Evolutionary conservation across 805 yeast genomes (phyloP).

Genomic region (Yueomyces sp.): DNA sequence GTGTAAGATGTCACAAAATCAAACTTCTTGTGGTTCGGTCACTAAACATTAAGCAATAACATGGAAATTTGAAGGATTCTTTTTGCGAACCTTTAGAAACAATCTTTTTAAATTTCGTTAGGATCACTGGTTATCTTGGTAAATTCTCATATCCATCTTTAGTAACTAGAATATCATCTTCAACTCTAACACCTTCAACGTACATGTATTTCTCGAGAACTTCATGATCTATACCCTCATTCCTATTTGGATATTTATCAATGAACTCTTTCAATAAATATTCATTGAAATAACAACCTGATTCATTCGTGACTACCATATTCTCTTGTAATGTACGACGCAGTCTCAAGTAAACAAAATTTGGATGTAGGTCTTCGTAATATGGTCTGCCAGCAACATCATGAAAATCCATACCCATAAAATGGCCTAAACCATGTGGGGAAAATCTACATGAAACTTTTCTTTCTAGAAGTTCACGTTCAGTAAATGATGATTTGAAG

Average conservation of each 20-base stretch:
- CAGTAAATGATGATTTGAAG: slow-evolving; percentile 42
- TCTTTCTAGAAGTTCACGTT: slow-evolving; percentile 54
- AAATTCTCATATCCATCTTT: slow-evolving; percentile 64
- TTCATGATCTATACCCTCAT: slow-evolving; percentile 46
- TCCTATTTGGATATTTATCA: slow-evolving; percentile 29
- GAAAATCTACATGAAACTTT: slow-evolving; percentile 65
- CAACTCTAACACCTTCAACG: slow-evolving; percentile 93
- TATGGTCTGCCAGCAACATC: slow-evolving; percentile 90
- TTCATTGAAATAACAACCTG: slow-evolving; percentile 85
- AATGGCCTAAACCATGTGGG: slow-evolving; percentile 94
- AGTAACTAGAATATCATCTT: slow-evolving; percentile 80
- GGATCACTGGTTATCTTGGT: slow-evolving; percentile 82
- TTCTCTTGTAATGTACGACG: slow-evolving; percentile 58
- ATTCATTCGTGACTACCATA: slow-evolving; percentile 90
- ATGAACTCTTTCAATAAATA: slow-evolving; percentile 57
- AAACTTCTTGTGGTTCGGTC: too few species aligned
- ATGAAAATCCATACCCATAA: slow-evolving; percentile 89
- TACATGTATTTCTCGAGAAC: slow-evolving; percentile 67
- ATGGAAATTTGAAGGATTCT: slow-evolving; percentile 55
- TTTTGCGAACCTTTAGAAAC: slow-evolving; percentile 53
- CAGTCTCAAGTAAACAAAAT: slow-evolving; percentile 63
- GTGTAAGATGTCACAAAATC: too few species aligned
- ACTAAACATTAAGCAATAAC: slow-evolving; percentile 20
- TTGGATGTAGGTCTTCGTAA: slow-evolving; percentile 69
- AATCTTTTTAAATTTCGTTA: slow-evolving; percentile 56